A percentile compares a stretch with the other conserved stretches of the same genome.
phyloP scores from a whole-genome alignment of 2,329 filamentous ascomycete species.

The Xylaria hypoxylon region DNA sequence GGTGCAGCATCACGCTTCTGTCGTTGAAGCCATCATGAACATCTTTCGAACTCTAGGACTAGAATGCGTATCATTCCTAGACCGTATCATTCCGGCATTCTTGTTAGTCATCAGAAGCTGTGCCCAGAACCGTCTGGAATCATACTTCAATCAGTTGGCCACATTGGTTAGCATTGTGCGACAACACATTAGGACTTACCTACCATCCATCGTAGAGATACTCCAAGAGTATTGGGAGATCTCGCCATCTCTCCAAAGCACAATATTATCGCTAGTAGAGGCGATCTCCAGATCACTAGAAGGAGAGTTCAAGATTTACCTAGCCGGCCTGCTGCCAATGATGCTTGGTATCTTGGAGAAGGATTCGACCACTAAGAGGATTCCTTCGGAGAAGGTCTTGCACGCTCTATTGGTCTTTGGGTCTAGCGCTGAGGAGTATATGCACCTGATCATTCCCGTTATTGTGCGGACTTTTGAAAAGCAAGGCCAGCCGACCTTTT shows the following conservation, averaged over 20 bases:
- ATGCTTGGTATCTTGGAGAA: constrained; percentile 96
- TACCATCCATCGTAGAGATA: constrained; percentile 86
- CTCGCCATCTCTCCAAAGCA: constrained; percentile 83
- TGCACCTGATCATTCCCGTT: constrained; percentile 97
- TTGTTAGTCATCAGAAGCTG: constrained; percentile 88
- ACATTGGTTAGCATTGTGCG: constrained; percentile 94
- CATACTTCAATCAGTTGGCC: constrained; percentile 97
- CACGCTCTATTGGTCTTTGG: constrained; percentile 97
- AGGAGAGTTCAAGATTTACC: constrained; percentile 96
- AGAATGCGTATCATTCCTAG: constrained; percentile 95
- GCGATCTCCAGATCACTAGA: constrained; percentile 93
- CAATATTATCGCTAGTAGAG: constrained; percentile 91
- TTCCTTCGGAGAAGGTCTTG: constrained; percentile 87
- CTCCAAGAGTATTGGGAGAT: constrained; percentile 92
- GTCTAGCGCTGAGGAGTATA: constrained; percentile 95
- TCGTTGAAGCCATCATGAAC: constrained; percentile 98
- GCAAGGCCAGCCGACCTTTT: constrained; percentile 79
- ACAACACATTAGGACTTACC: constrained; percentile 92
- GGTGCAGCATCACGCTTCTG: constrained; percentile 88
- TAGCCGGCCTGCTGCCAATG: constrained; percentile 87
- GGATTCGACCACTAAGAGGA: constrained; percentile 79
- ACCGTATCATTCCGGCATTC: constrained; percentile 94
- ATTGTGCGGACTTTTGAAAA: constrained; percentile 96
- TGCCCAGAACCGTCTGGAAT: constrained; percentile 81
- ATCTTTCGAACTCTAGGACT: constrained; percentile 97